Conservation (phyloP, 306 rosid genomes). For the Gillenia trifoliata region DNA sequence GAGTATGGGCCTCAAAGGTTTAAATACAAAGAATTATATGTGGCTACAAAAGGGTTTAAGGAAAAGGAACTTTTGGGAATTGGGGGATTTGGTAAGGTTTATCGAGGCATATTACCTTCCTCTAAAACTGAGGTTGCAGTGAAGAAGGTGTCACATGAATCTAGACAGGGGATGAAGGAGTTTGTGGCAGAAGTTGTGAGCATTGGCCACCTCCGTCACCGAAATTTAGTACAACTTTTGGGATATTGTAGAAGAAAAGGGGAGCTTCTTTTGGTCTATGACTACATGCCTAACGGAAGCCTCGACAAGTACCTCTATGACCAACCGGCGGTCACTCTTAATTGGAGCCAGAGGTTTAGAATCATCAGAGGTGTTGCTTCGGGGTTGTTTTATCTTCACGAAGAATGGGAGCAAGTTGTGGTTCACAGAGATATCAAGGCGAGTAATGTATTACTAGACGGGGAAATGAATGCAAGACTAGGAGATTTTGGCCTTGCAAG, state of each 20-base stretch:
- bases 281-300: slow-evolving; percentile 34
- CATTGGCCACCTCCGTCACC: slow-evolving; percentile 26
- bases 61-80: slow-evolving; percentile 25
- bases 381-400: slow-evolving; percentile 32
- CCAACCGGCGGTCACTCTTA: slow-evolving; percentile 13
- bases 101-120: slow-evolving; percentile 22
- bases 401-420: slow-evolving; percentile 33
- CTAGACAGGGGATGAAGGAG: slow-evolving; percentile 35
- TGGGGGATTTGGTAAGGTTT: slow-evolving; percentile 40
- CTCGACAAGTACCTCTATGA: slow-evolving; percentile 30
- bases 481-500: slow-evolving; percentile 37
- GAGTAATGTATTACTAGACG: slow-evolving; percentile 33
- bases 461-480: slow-evolving; percentile 25
- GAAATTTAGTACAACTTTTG: slow-evolving; percentile 34
- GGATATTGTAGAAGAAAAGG: slow-evolving; percentile 33
- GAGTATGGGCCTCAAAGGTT: slow-evolving; percentile 30
- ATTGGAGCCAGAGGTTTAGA: slow-evolving; percentile 20
- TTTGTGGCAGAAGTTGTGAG: slow-evolving; percentile 35
- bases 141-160: slow-evolving; percentile 26
- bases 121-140: slow-evolving; percentile 32
- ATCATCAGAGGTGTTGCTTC: slow-evolving; percentile 34
- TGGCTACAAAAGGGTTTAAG: slow-evolving; percentile 30
- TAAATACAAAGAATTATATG: slow-evolving; percentile 21
- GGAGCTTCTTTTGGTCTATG: slow-evolving; percentile 33
- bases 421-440: slow-evolving; percentile 41